A percentile compares a stretch with the other conserved stretches of the same genome.
Evolutionary conservation across 2,329 filamentous ascomycete genomes (phyloP).

Genomic region (Colletotrichum neosansevieriae): DNA sequence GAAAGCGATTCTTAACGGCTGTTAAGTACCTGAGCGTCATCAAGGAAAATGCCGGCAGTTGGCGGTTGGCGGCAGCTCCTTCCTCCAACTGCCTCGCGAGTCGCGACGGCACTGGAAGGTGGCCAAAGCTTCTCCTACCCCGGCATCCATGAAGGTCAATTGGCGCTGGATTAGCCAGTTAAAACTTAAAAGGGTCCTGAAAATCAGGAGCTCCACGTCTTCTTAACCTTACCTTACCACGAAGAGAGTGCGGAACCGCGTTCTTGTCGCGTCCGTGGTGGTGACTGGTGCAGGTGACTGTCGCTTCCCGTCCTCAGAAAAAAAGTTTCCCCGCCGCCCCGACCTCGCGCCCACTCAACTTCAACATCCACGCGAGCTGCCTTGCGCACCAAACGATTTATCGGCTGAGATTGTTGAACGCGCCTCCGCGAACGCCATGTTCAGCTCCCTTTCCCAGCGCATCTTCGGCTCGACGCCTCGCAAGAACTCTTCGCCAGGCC

Average conservation of each 20-base stretch:
- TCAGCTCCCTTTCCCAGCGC: constrained; percentile 32
- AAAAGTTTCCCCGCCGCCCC: constrained; percentile 23
- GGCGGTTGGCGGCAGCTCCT: neutral
- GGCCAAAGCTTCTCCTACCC: constrained; percentile 2
- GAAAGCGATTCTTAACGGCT: no score
- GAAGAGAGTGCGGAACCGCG: neutral
- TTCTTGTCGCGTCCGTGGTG: constrained; percentile 5
- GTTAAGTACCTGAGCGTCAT: no score
- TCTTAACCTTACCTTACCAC: no score
- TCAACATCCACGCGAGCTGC: constrained; percentile 13
- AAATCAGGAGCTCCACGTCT: no score
- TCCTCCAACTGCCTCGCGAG: neutral
- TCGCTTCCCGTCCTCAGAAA: neutral
- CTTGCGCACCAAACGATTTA: neutral
- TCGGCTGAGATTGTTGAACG: neutral
- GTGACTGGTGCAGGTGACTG: no score
- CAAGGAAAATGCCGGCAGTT: neutral
- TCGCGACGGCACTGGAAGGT: neutral
- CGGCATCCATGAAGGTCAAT: no score
- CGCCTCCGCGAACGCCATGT: constrained; percentile 20
- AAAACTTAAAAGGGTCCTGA: no score
- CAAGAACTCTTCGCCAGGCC: constrained; percentile 36
- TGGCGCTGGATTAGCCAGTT: no score
- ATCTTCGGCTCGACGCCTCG: constrained; percentile 18
- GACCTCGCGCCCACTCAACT: neutral